phyloP scores from a whole-genome alignment of 1,284 basidiomycete species.

The Marasmius fiardii region DNA sequence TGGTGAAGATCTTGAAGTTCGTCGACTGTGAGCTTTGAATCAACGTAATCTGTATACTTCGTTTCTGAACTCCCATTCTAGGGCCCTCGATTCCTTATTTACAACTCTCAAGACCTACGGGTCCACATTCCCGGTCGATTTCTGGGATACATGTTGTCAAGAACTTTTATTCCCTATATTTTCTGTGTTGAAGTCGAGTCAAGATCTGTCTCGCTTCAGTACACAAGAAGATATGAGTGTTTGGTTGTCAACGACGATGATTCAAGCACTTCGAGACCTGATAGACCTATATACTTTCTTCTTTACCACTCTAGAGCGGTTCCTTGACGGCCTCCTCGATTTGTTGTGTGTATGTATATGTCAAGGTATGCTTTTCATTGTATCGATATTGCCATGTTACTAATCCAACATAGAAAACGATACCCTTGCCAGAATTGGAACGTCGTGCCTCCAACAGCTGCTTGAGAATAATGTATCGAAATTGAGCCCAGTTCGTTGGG shows the following conservation, averaged over 20 bases:
- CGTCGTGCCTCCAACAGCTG: slow-evolving; percentile 95
- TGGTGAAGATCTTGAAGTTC: slow-evolving; percentile 97
- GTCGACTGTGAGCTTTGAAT: slow-evolving; percentile 74
- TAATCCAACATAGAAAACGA: slow-evolving; percentile 79
- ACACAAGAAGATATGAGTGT: slow-evolving; percentile 99
- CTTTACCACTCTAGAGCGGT: slow-evolving; percentile 89
- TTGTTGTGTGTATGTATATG: slow-evolving; percentile 97
- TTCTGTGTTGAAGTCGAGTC: slow-evolving; percentile 88
- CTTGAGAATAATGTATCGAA: slow-evolving; percentile 93
- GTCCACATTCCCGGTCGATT: slow-evolving; percentile 81
- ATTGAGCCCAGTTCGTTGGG: slow-evolving; percentile 85
- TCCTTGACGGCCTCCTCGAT: slow-evolving; percentile 90
- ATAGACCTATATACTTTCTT: slow-evolving; percentile 97
- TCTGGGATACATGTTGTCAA: slow-evolving; percentile 98
- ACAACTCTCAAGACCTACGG: slow-evolving; percentile 93
- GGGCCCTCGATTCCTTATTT: slow-evolving; percentile 95
- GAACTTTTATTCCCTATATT: slow-evolving; percentile 99
- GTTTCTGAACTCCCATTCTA: slow-evolving; percentile 26
- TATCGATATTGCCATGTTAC: slow-evolving; percentile 2
- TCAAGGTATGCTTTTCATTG: slow-evolving; percentile 64
- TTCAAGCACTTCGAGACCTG: slow-evolving; percentile 94
- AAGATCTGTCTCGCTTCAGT: slow-evolving; percentile 89
- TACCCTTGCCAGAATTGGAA: slow-evolving; percentile 96
- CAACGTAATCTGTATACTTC: slow-evolving; percentile 6
- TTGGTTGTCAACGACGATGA: slow-evolving; percentile 99